Percentiles rank a stretch among this genome's conserved stretches.
phyloP scores from a whole-genome alignment of 2,329 filamentous ascomycete genomes.

The Penicillium concentricum region DNA sequence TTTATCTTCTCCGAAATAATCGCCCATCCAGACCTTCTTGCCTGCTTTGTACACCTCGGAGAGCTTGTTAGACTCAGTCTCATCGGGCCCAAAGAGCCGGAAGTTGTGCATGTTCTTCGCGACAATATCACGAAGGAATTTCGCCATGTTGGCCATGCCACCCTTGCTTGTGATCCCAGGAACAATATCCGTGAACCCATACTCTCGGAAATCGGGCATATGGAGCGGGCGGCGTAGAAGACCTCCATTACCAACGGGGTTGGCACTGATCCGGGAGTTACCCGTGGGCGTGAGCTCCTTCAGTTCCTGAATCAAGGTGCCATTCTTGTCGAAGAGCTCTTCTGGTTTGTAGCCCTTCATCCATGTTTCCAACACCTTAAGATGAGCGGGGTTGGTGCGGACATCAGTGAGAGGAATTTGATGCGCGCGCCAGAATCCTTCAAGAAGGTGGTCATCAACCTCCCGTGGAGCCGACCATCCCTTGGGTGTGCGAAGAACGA shows the following conservation, averaged over 20 bases:
- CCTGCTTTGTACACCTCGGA: slow-evolving; percentile 67
- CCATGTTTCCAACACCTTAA: slow-evolving; percentile 71
- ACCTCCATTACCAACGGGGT: slow-evolving; percentile 73
- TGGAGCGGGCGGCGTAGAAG: slow-evolving; percentile 64
- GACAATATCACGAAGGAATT: slow-evolving; percentile 67
- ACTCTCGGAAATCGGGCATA: slow-evolving; percentile 69
- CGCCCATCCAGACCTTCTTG: slow-evolving; percentile 78
- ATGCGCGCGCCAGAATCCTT: slow-evolving; percentile 76
- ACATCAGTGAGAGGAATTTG: slow-evolving; percentile 75
- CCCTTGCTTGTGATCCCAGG: slow-evolving; percentile 57
- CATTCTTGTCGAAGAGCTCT: slow-evolving; percentile 64
- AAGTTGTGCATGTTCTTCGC: slow-evolving; percentile 65
- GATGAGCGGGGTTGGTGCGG: slow-evolving; percentile 61
- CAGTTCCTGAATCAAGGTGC: slow-evolving; percentile 63
- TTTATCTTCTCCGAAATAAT: slow-evolving; percentile 72
- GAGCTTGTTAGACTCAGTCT: slow-evolving; percentile 80
- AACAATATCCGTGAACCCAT: slow-evolving; percentile 61
- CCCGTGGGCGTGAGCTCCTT: slow-evolving; percentile 65
- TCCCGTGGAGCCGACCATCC: slow-evolving; percentile 76
- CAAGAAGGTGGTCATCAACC: slow-evolving; percentile 67
- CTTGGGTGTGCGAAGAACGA: slow-evolving; percentile 73
- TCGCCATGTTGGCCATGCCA: slow-evolving; percentile 70
- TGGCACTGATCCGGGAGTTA: slow-evolving; percentile 70
- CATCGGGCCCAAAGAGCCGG: slow-evolving; percentile 75
- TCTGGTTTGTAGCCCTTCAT: slow-evolving; percentile 76